phyloP scores from a whole-genome alignment of 345 rosid genomes.

The Acer yangbiense region DNA sequence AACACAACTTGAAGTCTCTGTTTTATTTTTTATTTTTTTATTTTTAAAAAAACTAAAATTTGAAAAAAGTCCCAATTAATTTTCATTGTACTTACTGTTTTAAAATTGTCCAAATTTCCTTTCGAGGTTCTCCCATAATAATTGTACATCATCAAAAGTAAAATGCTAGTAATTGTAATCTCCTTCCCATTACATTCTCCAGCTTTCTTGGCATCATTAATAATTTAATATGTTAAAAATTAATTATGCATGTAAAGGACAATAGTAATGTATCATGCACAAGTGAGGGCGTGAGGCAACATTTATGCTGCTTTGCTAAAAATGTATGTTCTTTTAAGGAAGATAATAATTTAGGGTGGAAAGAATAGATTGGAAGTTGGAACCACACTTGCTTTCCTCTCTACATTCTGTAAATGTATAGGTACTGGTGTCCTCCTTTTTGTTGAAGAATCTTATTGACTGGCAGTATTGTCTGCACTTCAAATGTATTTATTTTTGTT shows the following conservation, averaged over 20 bases:
- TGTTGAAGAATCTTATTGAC: not conserved
- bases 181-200: not conserved
- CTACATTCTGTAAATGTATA: not conserved
- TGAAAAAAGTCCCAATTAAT: not conserved
- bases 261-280: not conserved
- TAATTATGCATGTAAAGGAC: not conserved
- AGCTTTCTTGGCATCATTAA: not conserved
- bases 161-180: not conserved
- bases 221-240: not conserved
- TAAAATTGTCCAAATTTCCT: not conserved
- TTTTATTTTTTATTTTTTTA: not conserved
- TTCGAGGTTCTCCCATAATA: not conserved
- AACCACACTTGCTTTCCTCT: not conserved
- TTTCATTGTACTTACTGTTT: not conserved
- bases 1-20: not conserved
- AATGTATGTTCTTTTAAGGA: not conserved
- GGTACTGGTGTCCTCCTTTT: not conserved
- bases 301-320: not conserved
- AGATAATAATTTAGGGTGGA: constrained; percentile 1
- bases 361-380: not conserved
- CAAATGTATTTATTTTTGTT: not conserved
- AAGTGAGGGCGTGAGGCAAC: not conserved
- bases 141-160: not conserved
- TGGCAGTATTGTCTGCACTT: not conserved
- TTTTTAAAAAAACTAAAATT: not conserved